Conservation (phyloP, 371 early-diverging fungal species). For the Capniomyces stellatus region DNA sequence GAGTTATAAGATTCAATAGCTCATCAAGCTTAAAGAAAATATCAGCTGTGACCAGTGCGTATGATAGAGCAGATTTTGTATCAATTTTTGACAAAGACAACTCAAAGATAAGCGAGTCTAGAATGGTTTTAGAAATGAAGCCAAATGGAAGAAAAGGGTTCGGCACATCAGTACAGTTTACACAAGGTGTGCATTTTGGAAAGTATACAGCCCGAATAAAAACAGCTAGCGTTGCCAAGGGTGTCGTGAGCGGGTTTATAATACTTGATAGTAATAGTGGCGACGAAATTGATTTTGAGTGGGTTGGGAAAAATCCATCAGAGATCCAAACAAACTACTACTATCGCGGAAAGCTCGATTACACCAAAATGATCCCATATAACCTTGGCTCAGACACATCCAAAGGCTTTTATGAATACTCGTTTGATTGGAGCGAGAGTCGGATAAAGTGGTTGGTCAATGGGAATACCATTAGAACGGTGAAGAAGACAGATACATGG, state of each 20-base stretch:
- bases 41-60: slow-evolving; percentile 31
- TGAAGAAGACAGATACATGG: slow-evolving; percentile 23
- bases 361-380: slow-evolving; percentile 22
- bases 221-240: slow-evolving; percentile 28
- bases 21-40: slow-evolving; percentile 20
- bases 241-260: slow-evolving; percentile 48
- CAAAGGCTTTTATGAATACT: slow-evolving; percentile 17
- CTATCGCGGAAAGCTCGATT: slow-evolving; percentile 31
- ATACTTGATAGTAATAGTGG: slow-evolving; percentile 27
- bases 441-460: slow-evolving; percentile 34
- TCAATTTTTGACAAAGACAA: slow-evolving; percentile 32
- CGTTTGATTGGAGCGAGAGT: slow-evolving; percentile 37
- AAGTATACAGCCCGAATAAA: slow-evolving; percentile 32
- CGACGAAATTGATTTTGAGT: slow-evolving; percentile 59
- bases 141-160: slow-evolving; percentile 29
- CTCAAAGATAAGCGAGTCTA: slow-evolving; percentile 22
- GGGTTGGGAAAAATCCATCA: slow-evolving; percentile 30
- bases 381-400: slow-evolving; percentile 15
- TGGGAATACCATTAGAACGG: slow-evolving; percentile 29
- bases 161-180: slow-evolving; percentile 35
- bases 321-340: slow-evolving; percentile 44
- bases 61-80: slow-evolving; percentile 25
- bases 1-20: slow-evolving; percentile 19
- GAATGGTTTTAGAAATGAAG: slow-evolving; percentile 24
- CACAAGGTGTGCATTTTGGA: slow-evolving; percentile 34